Conservation (phyloP, 805 yeast species). For the Starmerella stellata region DNA sequence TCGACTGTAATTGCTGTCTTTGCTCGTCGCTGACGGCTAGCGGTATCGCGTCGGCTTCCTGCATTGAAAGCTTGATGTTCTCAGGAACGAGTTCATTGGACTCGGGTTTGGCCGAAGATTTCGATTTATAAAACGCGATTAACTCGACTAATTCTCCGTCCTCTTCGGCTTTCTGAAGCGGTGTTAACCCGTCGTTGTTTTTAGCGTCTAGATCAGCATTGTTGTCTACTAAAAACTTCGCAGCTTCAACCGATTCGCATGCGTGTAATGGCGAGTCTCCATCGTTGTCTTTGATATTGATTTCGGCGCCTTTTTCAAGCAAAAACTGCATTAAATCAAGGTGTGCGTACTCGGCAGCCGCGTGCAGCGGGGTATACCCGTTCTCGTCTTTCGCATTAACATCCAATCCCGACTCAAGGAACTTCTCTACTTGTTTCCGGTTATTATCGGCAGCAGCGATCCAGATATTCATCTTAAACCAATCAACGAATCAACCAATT, state of each 20-base stretch:
- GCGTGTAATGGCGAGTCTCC: slow-evolving; percentile 95
- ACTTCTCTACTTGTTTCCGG: slow-evolving; percentile 36
- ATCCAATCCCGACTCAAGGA: slow-evolving; percentile 35
- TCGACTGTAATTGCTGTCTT: slow-evolving; percentile 46
- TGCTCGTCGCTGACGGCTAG: slow-evolving; percentile 28
- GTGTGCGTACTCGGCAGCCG: slow-evolving; percentile 90
- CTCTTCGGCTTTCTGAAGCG: slow-evolving; percentile 62
- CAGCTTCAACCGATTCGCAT: slow-evolving; percentile 52
- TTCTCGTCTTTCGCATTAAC: slow-evolving; percentile 72
- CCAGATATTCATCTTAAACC: slow-evolving; percentile 82
- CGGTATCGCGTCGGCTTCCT: slow-evolving; percentile 29
- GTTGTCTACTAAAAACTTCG: slow-evolving; percentile 46
- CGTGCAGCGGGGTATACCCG: slow-evolving; percentile 94
- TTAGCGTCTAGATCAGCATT: slow-evolving; percentile 45
- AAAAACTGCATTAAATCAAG: slow-evolving; percentile 43
- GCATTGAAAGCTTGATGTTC: slow-evolving; percentile 16
- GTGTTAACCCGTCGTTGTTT: slow-evolving; percentile 60
- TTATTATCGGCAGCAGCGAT: slow-evolving; percentile 83
- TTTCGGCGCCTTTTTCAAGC: slow-evolving; percentile 49
- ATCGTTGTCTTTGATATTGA: slow-evolving; percentile 66
- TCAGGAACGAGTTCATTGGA: slow-evolving; percentile 14
- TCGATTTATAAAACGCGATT: slow-evolving; percentile 38
- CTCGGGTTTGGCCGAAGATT: slow-evolving; percentile 24
- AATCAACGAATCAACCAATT: no score
- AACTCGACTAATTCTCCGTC: slow-evolving; percentile 62